Evolutionary conservation across 225 moss, liverwort and hornwort species (phyloP).

Genomic region (Pseudisothecium myosuroides): DNA sequence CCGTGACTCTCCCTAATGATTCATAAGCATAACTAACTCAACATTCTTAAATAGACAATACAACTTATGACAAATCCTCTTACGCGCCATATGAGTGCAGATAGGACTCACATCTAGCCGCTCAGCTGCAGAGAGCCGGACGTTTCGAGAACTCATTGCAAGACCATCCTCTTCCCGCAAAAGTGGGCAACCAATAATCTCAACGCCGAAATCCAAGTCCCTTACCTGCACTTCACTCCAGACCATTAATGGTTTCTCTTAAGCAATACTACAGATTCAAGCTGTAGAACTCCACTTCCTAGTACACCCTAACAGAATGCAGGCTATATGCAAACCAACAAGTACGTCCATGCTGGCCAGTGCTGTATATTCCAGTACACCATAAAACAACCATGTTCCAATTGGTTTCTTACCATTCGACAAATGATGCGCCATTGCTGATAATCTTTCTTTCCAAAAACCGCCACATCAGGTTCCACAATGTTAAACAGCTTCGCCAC

Average conservation of each 20-base stretch:
- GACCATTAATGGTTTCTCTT: background rate
- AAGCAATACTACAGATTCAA: background rate
- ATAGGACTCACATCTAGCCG: conserved; percentile 49
- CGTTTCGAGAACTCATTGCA: conserved; percentile 97
- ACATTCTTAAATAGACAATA: background rate
- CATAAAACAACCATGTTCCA: background rate
- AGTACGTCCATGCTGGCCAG: background rate
- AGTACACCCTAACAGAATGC: background rate
- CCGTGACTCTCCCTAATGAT: background rate
- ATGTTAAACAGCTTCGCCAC: conserved; percentile 86
- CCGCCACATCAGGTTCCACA: conserved; percentile 76
- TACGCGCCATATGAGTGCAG: background rate
- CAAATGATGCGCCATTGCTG: conserved; percentile 88
- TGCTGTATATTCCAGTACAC: background rate
- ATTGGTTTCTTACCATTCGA: conserved; percentile 45
- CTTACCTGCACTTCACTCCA: conserved; percentile 39
- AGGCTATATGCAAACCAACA: background rate
- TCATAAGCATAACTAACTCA: background rate
- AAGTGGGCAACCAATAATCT: conserved; percentile 69
- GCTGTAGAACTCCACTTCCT: background rate
- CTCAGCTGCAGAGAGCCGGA: conserved; percentile 53
- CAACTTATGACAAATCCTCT: background rate
- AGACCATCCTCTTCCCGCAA: conserved; percentile 83
- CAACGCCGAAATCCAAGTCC: conserved; percentile 79
- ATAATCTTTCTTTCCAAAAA: conserved; percentile 93